A percentile compares a stretch with the other conserved stretches of the same genome.
phyloP scores from a whole-genome alignment of 768 basidiomycete species.

The Amyloporia xantha region DNA sequence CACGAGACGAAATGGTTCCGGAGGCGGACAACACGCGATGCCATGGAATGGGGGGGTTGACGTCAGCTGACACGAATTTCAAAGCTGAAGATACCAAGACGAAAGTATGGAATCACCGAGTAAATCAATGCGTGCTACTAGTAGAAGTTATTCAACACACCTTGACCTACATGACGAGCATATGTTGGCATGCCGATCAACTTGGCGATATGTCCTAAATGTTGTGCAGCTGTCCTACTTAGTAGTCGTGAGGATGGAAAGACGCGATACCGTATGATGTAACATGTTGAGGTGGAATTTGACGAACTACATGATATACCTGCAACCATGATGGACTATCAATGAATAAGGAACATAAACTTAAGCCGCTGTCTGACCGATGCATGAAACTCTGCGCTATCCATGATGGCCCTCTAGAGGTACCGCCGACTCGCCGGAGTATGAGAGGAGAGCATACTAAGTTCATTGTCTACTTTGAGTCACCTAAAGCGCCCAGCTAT shows the following conservation, averaged over 20 bases:
- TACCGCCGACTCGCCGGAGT: too few species aligned
- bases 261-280: constrained; percentile 61
- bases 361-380: constrained; percentile 31
- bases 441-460: too few species aligned
- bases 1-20: constrained; percentile 75
- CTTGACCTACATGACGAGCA: constrained; percentile 79
- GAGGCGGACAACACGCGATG: constrained; percentile 67
- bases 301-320: constrained; percentile 70
- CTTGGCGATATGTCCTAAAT: constrained; percentile 69
- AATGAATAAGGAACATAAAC: neutral
- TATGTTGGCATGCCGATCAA: constrained; percentile 74
- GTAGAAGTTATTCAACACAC: constrained; percentile 31
- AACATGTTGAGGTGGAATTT: constrained; percentile 60
- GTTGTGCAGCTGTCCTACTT: neutral
- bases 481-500: too few species aligned
- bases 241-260: neutral
- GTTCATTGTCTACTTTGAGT: too few species aligned
- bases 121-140: neutral
- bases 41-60: constrained; percentile 71
- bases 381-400: constrained; percentile 58
- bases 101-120: neutral
- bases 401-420: too few species aligned
- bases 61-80: constrained; percentile 58
- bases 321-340: constrained; percentile 20
- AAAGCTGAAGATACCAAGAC: constrained; percentile 45